phyloP scores from a whole-genome alignment of 768 basidiomycete genomes.

The Lentinus tigrinus region DNA sequence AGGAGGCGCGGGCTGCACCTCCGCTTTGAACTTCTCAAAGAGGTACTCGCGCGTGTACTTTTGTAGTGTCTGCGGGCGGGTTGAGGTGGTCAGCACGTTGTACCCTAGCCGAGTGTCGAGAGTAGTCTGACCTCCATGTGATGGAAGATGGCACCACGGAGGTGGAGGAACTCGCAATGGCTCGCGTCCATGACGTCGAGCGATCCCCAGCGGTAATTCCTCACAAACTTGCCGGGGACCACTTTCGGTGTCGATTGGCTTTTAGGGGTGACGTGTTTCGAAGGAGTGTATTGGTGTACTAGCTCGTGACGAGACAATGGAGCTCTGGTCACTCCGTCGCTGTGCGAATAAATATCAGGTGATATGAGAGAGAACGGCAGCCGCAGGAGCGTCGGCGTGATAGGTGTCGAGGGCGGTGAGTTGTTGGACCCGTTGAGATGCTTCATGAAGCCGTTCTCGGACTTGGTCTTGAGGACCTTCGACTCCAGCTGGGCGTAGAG shows the following conservation, averaged over 20 bases:
- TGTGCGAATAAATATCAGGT: conserved; percentile 81
- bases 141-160: conserved; percentile 80
- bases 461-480: conserved; percentile 21
- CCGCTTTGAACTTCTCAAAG: conserved; percentile 63
- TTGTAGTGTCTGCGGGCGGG: conserved; percentile 63
- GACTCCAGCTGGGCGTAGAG: conserved; percentile 29
- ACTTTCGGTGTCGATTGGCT: conserved; percentile 43
- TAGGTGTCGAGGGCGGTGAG: conserved; percentile 70
- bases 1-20: conserved; percentile 20
- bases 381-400: conserved; percentile 56
- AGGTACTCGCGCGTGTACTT: conserved; percentile 84
- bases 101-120: conserved; percentile 1
- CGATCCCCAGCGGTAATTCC: conserved; percentile 81
- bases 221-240: conserved; percentile 60
- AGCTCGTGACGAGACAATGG: conserved; percentile 68
- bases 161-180: conserved; percentile 78
- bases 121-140: conserved; percentile 73
- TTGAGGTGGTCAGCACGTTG: neutral
- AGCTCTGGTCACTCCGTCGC: conserved; percentile 67
- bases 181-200: conserved; percentile 76
- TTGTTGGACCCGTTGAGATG: conserved; percentile 56
- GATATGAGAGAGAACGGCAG: conserved; percentile 85
- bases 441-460: conserved; percentile 45
- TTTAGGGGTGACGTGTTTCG: conserved; percentile 36
- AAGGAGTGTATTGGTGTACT: conserved; percentile 70